These are phyloP conservation scores for Kalanchoe fedtschenkoi DNA, from an alignment of 164 flowering plant genomes.

Conservation along the genomic window DNA sequence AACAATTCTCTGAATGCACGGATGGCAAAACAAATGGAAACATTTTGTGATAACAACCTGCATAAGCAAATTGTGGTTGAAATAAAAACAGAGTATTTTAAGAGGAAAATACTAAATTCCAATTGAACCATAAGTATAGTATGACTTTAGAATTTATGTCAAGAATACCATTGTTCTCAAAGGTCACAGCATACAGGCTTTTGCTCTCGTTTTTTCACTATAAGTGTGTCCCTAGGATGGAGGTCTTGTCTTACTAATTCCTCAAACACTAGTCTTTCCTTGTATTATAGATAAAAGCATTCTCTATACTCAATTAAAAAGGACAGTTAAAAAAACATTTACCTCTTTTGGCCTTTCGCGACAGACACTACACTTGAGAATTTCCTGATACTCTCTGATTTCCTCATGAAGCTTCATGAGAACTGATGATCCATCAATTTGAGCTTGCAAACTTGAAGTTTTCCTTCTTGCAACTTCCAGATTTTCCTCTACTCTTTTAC, in stretches of 20 bases:
- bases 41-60: slow-evolving; percentile 98
- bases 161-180: no score
- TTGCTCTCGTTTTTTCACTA: no score
- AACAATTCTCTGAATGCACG: slow-evolving; percentile 55
- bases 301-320: no score
- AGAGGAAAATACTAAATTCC: no score
- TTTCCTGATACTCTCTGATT: slow-evolving; percentile 69
- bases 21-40: slow-evolving; percentile 83
- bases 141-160: no score
- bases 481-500: slow-evolving; percentile 77
- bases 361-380: slow-evolving; percentile 84
- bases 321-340: slow-evolving; percentile 1
- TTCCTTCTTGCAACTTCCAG: slow-evolving; percentile 54
- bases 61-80: slow-evolving; percentile 2
- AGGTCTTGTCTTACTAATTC: no score
- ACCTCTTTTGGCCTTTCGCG: slow-evolving; percentile 91
- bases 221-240: no score
- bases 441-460: slow-evolving; percentile 42
- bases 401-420: slow-evolving; percentile 71
- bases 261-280: no score
- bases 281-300: no score
- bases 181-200: no score
- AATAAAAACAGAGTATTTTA: no score
- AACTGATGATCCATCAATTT: slow-evolving; percentile 50
- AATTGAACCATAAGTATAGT: no score